Conservation (phyloP, 1,284 basidiomycete species). For the Rhodotorula sp. region DNA sequence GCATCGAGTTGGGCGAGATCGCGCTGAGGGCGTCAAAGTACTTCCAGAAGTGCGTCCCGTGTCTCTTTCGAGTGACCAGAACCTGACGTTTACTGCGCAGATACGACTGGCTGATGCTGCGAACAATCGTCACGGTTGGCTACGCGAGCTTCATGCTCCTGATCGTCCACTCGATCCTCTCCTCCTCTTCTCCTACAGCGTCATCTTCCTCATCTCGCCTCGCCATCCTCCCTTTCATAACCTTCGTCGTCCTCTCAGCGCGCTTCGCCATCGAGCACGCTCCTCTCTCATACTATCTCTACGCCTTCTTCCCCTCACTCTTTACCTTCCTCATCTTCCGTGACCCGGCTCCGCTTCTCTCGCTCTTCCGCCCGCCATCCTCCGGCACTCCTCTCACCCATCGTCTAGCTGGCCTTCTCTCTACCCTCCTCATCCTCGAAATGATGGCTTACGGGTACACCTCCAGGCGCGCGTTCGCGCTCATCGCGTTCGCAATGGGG, state of each 20-base stretch:
- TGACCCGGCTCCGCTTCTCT: background rate
- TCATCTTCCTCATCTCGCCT: background rate
- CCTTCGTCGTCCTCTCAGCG: conserved; percentile 48
- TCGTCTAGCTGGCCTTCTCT: background rate
- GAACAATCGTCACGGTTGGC: conserved; percentile 65
- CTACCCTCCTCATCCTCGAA: conserved; percentile 54
- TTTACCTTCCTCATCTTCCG: conserved; percentile 55
- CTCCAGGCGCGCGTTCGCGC: conserved; percentile 67
- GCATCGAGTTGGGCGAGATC: conserved; percentile 56
- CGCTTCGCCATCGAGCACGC: conserved; percentile 64
- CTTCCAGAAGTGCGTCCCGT: conserved; percentile 64
- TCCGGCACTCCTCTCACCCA: too few relatives aligned
- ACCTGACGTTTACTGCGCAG: conserved; percentile 44
- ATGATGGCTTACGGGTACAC: conserved; percentile 66
- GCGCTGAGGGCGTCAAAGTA: conserved; percentile 70
- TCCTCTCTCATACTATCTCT: conserved; percentile 73
- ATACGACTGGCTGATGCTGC: conserved; percentile 72
- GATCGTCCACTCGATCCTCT: conserved; percentile 44
- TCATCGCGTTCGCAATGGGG: conserved; percentile 65
- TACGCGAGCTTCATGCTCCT: conserved; percentile 70
- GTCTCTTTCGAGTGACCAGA: too few relatives aligned
- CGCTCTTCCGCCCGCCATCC: background rate
- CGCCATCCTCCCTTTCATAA: background rate
- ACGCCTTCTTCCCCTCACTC: conserved; percentile 69
- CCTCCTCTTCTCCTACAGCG: background rate